Percentiles rank a stretch among this genome's conserved stretches.
These are phyloP conservation scores for Xylariaceae sp. DNA, from an alignment of 2,329 filamentous ascomycete genomes.

Conservation along the genomic window DNA sequence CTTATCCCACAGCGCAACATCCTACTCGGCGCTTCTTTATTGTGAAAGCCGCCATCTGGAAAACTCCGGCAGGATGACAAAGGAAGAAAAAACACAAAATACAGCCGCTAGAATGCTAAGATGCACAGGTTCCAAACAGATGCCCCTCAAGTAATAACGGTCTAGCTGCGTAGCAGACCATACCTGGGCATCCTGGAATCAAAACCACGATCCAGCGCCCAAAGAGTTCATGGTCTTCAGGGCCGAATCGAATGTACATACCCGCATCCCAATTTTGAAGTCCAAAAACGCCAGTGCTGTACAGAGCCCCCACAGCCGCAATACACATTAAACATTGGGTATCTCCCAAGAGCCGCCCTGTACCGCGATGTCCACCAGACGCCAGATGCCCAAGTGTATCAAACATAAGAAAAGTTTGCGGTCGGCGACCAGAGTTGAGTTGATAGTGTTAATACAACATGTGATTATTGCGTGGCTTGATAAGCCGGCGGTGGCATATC, in stretches of 20 bases:
- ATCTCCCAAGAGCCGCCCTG: constrained; percentile 2
- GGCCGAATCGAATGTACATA: too few relatives aligned
- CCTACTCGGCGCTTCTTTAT: background rate
- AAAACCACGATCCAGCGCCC: too few relatives aligned
- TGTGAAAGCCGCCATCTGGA: too few relatives aligned
- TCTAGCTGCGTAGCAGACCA: too few relatives aligned
- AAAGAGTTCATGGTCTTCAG: too few relatives aligned
- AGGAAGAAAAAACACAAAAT: too few relatives aligned
- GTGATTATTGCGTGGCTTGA: constrained; percentile 42
- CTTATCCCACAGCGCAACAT: background rate
- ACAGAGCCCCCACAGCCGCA: constrained; percentile 4
- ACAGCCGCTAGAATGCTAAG: too few relatives aligned
- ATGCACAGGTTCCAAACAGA: too few relatives aligned
- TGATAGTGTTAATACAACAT: constrained; percentile 6
- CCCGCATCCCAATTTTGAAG: background rate
- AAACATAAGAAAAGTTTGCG: constrained; percentile 7
- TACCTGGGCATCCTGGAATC: too few relatives aligned
- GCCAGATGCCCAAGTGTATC: constrained; percentile 2
- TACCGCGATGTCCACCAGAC: background rate
- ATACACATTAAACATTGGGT: constrained; percentile 12
- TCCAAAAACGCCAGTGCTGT: constrained; percentile 13
- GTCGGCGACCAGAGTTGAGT: background rate
- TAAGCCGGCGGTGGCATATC: constrained; percentile 60
- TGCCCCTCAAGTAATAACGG: too few relatives aligned
- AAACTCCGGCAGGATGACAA: too few relatives aligned